Evolutionary conservation across 1,284 basidiomycete genomes (phyloP), one percentile per base, ranked within the genome.

Genomic region (Cryptococcus jaspeensis): DNA sequence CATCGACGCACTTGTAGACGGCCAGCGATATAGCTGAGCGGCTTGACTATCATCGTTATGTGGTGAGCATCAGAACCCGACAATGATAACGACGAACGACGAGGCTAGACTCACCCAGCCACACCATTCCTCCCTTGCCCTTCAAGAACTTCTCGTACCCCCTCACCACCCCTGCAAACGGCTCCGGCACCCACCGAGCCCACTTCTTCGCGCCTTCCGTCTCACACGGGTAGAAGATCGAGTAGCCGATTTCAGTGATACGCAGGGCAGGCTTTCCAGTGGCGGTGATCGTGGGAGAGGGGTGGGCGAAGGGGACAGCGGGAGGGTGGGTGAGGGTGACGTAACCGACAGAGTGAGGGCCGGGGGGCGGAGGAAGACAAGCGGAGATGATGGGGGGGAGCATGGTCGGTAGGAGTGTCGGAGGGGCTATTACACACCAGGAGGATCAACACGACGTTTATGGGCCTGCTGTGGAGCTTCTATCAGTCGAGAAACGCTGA

Each of bases 141-240:
- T 64, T 62, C 25, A 70, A 41, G 54, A 70, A 71, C 50, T 59
- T 59, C 50, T 64, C 63, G 56, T 71, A 73, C 3, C 71, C 71
- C 7, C 50, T 50, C 2, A 69, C 54, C 28, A 70, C 58, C 35
- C 55, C 64, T 45, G 48, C 46, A 7, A 60, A 62, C 6, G 69
- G 69, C 38, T 66, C 64, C 1, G 68, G 61, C 11, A 73, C 59
- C 71, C 71, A 73, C 13, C 54, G 43, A 3, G 64, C 61, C 12
- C 50, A 39, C 9, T 48, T 48, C 11, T 48, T 45, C 16, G 56
- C 45, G 45, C 23, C 54, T 45, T 44, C 38, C n/a, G 37, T 38
- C 15, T 52, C 43, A 28, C 62, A 61, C 16, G 73, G 73, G 48
- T 75, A 75, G 48, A 68, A 75, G 6, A 75, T 53, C 1, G 65